Evolutionary conservation across 2,329 filamentous ascomycete species (phyloP), one percentile per base, ranked within the genome.

Genomic region (Fusarium algeriense): DNA sequence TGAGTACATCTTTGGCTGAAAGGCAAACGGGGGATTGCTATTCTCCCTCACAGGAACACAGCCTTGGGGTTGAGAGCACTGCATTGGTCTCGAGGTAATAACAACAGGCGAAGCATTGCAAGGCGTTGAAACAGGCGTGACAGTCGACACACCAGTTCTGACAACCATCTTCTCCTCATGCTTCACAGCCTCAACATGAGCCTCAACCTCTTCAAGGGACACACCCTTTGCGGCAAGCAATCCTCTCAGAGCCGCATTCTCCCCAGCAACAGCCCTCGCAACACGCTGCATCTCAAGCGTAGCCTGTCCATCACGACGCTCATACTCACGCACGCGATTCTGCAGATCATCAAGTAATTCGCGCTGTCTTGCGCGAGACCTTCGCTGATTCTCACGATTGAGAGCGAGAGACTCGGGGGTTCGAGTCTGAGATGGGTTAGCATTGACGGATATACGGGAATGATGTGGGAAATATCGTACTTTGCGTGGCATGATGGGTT

Each of bases 271-370:
- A 45, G 73, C 75, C 17, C 83, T 81, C 7, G 85, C 85, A 1
- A 83, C 83, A 6, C 76, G 78, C 75, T 87, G 85, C 81, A 87
- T 83, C 65, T 84, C 84, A 3, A 82, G 71, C 7, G 83, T 83
- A 8, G 85, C 85, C 63, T 81, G 78, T 2, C 82, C 79, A 30
- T 82, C 85, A 5, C 75, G 78, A 11, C 73, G 73, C 74, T 86
- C 83, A 68, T 82, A 83, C 32, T 82, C 81, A n/a, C 76, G 78
- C 12, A 87, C 61, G 9, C 80, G 79, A 13, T 64, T 73, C 69
- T 85, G 83, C 23, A 87, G 77, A 7, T 80, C 78, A 12, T 81
- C 80, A n/a, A 86, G 70, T 34, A 83, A 80, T 61, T 85, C 83
- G 43, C 80, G 81, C 14, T 80, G 81, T 23, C 85, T 82, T 15